Percentiles rank a stretch among this genome's conserved stretches.
Evolutionary conservation across 495 filamentous ascomycete genomes (phyloP).

Genomic region (Chaetomium cochliodes): DNA sequence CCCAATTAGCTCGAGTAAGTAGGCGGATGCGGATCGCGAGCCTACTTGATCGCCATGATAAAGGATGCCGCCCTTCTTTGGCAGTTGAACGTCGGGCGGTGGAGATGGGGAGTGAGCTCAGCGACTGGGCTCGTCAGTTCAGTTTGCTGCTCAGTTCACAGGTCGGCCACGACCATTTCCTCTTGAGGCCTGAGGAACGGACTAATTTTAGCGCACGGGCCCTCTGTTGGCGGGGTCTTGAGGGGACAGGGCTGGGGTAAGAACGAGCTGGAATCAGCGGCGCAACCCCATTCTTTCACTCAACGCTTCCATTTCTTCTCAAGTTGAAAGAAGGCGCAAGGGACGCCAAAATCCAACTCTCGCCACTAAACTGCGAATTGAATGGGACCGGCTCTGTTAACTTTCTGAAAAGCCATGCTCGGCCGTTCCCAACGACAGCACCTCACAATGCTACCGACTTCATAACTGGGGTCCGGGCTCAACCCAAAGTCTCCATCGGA

Average conservation of each 20-base stretch:
- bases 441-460: neutral
- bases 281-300: neutral
- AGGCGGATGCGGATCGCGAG: neutral
- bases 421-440: neutral
- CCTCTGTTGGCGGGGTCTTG: conserved; percentile 12
- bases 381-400: neutral
- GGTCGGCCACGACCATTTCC: conserved; percentile 28
- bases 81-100: conserved; percentile 23
- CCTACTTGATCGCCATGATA: conserved; percentile 53
- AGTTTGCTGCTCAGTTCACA: conserved; percentile 12
- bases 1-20: conserved; percentile 20
- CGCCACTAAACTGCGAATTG: neutral
- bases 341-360: neutral
- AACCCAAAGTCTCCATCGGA: neutral
- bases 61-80: conserved; percentile 34
- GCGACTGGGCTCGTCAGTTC: neutral
- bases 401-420: neutral
- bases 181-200: conserved; percentile 20
- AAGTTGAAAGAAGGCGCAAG: neutral
- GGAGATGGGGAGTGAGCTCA: conserved; percentile 15
- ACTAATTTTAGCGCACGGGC: conserved; percentile 9
- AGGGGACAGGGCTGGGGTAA: neutral
- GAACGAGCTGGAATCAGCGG: neutral
- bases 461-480: neutral
- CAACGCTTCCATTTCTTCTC: neutral